Evolutionary conservation across 2,329 filamentous ascomycete species (phyloP), one percentile per base, ranked within the genome.

Genomic region (Nigrospora oryzae): DNA sequence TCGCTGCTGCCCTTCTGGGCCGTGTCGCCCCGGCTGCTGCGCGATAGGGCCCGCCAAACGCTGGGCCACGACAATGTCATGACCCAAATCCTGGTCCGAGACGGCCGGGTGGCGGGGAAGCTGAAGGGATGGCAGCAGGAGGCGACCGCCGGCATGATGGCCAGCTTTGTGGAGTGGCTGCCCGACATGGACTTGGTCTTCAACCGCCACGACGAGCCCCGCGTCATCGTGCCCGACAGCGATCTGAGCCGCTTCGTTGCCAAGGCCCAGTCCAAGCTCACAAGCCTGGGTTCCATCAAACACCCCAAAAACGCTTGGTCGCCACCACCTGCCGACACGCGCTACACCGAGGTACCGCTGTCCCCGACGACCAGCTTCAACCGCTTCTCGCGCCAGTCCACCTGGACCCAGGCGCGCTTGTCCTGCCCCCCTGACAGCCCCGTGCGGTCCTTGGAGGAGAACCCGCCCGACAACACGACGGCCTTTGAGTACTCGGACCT

Each of bases 171-270:
- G 5, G 68, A 86, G 55, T 83, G 84, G 60, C 71, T 98, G 43
- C 93, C 93, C 1, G 88, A 95, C 61, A 95, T 98, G 90, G 91
- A 98, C 61, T 69, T 98, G 38, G 88, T 85, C 5, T 97, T 98
- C 71, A 98, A 98, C 64, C 77, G 88, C 39, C 89, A 96, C 63
- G 93, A 98, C 59, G 93, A 98, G 65, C 89, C 91, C 14, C 79
- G 93, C 35, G 89, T 98, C 1, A 75, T 95, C 3, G 75, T 97
- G 5, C 86, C 88, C 2, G 78, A 89, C 55, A 88, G 94, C 47
- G 87, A 95, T 59, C 74, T 97, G 43, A 69, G 76, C 5, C 74
- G 84, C 19, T 71, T 96, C 54, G 77, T 97, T 4, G 63, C 68
- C n/a, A 76, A 70, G 46, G 90, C 87, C 7, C 79, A 77, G 55